A percentile compares a stretch with the other conserved stretches of the same genome.
These are phyloP conservation scores for Trypanosoma vivax DNA, from an alignment of 208 protist species.

Conservation along the genomic window DNA sequence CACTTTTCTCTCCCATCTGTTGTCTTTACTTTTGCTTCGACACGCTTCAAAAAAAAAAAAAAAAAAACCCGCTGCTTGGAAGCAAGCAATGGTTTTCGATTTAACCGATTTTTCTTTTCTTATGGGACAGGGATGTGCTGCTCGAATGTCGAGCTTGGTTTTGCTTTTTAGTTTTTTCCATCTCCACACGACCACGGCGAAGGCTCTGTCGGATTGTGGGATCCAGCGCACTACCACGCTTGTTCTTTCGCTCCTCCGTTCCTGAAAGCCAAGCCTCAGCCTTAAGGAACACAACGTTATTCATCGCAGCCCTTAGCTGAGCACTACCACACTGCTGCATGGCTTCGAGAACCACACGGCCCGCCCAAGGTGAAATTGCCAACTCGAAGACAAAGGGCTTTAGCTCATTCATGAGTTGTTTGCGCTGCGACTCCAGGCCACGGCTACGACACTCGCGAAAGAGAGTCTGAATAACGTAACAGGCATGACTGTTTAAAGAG, in stretches of 20 bases:
- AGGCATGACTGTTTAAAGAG: constrained; percentile 70
- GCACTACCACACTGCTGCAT: constrained; percentile 65
- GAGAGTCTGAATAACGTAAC: constrained; percentile 76
- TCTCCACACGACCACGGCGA: constrained; percentile 52
- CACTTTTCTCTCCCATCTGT: too few relatives aligned
- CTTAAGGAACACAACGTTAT: constrained; percentile 75
- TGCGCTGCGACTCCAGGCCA: constrained; percentile 50
- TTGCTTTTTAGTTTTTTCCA: background rate
- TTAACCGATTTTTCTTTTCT: too few relatives aligned
- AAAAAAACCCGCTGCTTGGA: too few relatives aligned
- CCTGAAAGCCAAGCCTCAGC: constrained; percentile 78
- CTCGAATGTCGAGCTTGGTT: background rate
- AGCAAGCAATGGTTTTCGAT: too few relatives aligned
- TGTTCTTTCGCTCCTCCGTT: constrained; percentile 39
- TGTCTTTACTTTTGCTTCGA: too few relatives aligned
- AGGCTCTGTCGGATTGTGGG: constrained; percentile 65
- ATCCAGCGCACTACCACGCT: constrained; percentile 43
- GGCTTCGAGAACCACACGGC: constrained; percentile 78
- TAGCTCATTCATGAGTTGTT: constrained; percentile 72
- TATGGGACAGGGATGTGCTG: too few relatives aligned
- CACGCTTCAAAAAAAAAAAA: too few relatives aligned
- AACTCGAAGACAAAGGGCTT: constrained; percentile 85
- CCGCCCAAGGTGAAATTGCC: constrained; percentile 78
- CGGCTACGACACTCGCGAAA: constrained; percentile 62
- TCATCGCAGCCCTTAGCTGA: constrained; percentile 66